A percentile compares a stretch with the other conserved stretches of the same genome.
Conservation (phyloP, 495 filamentous ascomycete genomes). For the Tirmania nivea region DNA sequence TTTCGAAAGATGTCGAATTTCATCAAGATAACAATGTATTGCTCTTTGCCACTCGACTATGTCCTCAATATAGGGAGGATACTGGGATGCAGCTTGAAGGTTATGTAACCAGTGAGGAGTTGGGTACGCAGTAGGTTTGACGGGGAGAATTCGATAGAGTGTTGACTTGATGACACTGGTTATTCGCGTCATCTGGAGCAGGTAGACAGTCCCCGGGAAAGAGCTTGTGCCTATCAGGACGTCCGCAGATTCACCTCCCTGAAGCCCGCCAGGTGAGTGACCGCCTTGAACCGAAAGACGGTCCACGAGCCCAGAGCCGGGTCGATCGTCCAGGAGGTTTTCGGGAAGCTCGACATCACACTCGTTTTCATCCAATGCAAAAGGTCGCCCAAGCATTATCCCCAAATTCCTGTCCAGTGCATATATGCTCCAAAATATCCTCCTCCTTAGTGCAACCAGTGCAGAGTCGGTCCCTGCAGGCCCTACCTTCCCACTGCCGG, state of each 20-base stretch:
- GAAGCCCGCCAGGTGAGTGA: neutral
- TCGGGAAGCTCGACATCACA: slow-evolving; percentile 16
- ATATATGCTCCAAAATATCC: slow-evolving; percentile 33
- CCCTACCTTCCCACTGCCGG: neutral
- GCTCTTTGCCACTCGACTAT: slow-evolving; percentile 12
- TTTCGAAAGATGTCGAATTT: slow-evolving; percentile 10
- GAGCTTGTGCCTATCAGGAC: neutral
- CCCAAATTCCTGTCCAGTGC: slow-evolving; percentile 29
- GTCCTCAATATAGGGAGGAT: slow-evolving; percentile 2
- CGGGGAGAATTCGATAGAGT: slow-evolving; percentile 7
- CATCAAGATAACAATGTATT: slow-evolving; percentile 9
- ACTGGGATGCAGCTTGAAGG: neutral
- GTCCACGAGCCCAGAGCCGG: neutral
- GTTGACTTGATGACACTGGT: slow-evolving; percentile 16
- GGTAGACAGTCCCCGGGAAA: slow-evolving; percentile 12
- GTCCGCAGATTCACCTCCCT: neutral
- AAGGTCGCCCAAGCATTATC: slow-evolving; percentile 25
- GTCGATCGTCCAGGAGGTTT: slow-evolving; percentile 13
- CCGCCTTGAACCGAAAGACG: slow-evolving; percentile 2
- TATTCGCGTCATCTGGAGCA: slow-evolving; percentile 14
- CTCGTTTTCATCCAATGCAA: slow-evolving; percentile 12
- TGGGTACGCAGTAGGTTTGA: neutral
- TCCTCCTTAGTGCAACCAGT: slow-evolving; percentile 13
- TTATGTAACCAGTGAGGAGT: neutral
- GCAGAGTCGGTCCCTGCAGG: slow-evolving; percentile 1